A percentile compares a stretch with the other conserved stretches of the same genome.
phyloP scores from a whole-genome alignment of 208 protist species.

The Leishmania tarentolae region DNA sequence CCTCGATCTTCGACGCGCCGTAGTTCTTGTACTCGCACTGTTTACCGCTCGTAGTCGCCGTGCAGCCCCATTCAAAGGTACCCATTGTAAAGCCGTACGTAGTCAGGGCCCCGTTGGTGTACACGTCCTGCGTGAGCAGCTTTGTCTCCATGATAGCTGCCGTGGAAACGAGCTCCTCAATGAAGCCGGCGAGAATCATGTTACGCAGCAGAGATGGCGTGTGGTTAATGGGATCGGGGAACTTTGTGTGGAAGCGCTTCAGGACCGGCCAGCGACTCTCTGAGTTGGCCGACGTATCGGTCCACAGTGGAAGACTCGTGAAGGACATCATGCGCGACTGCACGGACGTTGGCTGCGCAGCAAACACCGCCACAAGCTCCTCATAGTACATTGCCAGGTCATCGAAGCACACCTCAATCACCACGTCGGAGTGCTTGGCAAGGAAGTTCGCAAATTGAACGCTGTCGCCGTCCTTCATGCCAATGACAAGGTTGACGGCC shows the following conservation, averaged over 20 bases:
- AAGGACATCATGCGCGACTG: conserved; percentile 35
- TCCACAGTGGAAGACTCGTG: conserved; percentile 52
- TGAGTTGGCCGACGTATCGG: conserved; percentile 18
- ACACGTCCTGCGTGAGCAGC: conserved; percentile 13
- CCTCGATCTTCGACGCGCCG: conserved; percentile 41
- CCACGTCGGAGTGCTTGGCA: conserved; percentile 10
- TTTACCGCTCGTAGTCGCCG: neutral
- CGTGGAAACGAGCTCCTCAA: conserved; percentile 12
- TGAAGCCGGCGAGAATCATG: conserved; percentile 3
- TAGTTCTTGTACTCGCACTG: conserved; percentile 46
- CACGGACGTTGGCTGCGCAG: neutral
- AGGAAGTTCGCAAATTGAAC: conserved; percentile 21
- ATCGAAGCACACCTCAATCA: conserved; percentile 33
- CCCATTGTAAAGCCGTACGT: neutral
- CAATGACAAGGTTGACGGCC: conserved; percentile 1
- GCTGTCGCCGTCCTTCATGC: conserved; percentile 13
- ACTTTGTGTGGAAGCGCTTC: conserved; percentile 17
- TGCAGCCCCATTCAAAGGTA: conserved; percentile 7
- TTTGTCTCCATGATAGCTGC: conserved; percentile 14
- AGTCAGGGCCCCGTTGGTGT: neutral
- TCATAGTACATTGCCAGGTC: conserved; percentile 43
- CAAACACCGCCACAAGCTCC: conserved; percentile 19
- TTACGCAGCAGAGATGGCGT: neutral
- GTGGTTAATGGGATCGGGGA: conserved; percentile 1
- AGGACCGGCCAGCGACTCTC: conserved; percentile 17